Conservation (phyloP, 2,329 filamentous ascomycete species). For the Westerdykella sp. region DNA sequence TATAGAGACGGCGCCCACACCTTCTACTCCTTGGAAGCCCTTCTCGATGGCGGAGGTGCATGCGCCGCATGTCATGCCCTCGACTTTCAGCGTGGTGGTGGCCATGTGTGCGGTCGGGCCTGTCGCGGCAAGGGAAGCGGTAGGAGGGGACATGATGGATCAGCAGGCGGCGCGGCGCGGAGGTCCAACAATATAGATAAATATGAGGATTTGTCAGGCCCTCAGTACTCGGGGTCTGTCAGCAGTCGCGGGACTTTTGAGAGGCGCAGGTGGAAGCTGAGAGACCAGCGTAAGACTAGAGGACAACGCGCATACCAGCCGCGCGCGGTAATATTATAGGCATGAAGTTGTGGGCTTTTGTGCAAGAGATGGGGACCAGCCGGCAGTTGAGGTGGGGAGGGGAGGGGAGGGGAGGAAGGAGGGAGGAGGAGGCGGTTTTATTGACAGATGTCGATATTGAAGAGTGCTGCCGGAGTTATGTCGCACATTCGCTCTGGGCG, state of each 20-base stretch:
- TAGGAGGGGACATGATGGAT: slow-evolving; percentile 21
- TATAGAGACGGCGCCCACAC: slow-evolving; percentile 80
- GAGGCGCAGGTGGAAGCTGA: slow-evolving; percentile 1
- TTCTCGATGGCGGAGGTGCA: slow-evolving; percentile 94
- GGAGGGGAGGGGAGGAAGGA: too few species aligned
- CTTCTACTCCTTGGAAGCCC: slow-evolving; percentile 75
- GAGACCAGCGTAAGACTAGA: neutral
- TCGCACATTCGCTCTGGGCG: too few species aligned
- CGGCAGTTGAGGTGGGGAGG: neutral
- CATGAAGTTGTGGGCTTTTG: neutral
- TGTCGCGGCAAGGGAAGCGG: slow-evolving; percentile 6
- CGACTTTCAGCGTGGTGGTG: slow-evolving; percentile 84
- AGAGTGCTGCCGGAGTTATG: neutral
- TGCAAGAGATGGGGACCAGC: neutral
- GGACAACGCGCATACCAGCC: neutral
- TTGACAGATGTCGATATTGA: slow-evolving; percentile 3
- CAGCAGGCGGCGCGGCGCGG: neutral
- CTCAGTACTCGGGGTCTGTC: slow-evolving; percentile 3
- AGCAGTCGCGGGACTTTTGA: slow-evolving; percentile 1
- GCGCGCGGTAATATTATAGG: slow-evolving; percentile 2
- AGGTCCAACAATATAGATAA: slow-evolving; percentile 4
- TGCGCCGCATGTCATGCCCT: slow-evolving; percentile 81
- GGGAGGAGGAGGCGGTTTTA: neutral
- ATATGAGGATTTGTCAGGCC: slow-evolving; percentile 2
- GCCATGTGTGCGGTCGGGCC: slow-evolving; percentile 56